A percentile compares a stretch with the other conserved stretches of the same genome.
These are phyloP conservation scores for Phytophthora multivora DNA, from an alignment of 352 stramenopile genomes.

Conservation along the genomic window DNA sequence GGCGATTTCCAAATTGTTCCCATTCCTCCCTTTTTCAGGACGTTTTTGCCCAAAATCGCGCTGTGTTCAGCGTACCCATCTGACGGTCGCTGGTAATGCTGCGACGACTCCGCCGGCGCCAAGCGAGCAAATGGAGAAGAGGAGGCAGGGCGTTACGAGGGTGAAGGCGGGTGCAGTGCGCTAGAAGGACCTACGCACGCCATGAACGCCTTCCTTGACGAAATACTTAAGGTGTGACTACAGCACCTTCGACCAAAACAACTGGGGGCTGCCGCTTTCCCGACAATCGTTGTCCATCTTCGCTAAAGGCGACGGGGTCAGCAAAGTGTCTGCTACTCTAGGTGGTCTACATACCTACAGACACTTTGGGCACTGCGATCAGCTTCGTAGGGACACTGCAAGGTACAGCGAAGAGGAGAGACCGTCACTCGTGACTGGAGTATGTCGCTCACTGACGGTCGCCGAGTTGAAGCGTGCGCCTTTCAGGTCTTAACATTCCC, in stretches of 20 bases:
- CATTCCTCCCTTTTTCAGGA: neutral
- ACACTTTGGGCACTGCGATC: neutral
- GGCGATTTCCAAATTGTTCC: neutral
- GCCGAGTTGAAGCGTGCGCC: too few species aligned
- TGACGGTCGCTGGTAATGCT: neutral
- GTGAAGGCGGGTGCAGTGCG: too few species aligned
- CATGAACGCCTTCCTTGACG: neutral
- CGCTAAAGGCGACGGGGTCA: slow-evolving; percentile 28
- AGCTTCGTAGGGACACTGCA: neutral
- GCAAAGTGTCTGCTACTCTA: slow-evolving; percentile 11
- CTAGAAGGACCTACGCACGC: neutral
- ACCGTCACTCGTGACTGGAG: neutral
- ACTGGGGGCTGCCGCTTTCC: slow-evolving; percentile 25
- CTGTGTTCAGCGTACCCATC: slow-evolving; percentile 16
- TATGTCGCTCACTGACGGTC: too few species aligned
- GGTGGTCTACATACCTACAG: neutral
- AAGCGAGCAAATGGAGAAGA: too few species aligned
- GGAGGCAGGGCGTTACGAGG: neutral
- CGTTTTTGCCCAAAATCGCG: too few species aligned
- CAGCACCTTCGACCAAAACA: slow-evolving; percentile 22
- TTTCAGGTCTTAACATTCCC: too few species aligned
- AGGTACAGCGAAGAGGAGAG: neutral
- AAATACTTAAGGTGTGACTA: too few species aligned
- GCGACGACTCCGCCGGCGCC: neutral
- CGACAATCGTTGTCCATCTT: slow-evolving; percentile 6